Evolutionary conservation across 768 basidiomycete genomes (phyloP), one percentile per base, ranked within the genome.

Genomic region (Tylopilus plumbeoviolaceoides): DNA sequence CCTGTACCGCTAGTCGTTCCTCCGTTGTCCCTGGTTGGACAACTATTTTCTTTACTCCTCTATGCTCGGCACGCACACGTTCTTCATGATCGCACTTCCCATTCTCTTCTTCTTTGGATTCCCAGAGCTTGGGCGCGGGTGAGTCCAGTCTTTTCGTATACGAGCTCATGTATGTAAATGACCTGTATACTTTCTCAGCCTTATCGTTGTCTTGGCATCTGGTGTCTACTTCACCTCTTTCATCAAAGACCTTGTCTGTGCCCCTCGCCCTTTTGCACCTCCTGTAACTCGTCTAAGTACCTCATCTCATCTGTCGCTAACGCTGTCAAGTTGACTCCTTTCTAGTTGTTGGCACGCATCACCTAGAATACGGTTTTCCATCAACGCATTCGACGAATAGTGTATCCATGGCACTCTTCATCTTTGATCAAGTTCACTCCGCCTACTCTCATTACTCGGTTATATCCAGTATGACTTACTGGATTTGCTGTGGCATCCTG

Each of bases 351-450:
- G 86, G 89, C 14, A 79, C 74, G 1, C 89, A 91, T 62, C 89
- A 92, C 59, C 77, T 91, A 3, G 93, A 95, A 72, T 95, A 95
- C 60, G 95, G 95, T 21, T 95, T 98, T 64, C 95, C 94, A 0
- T 95, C 93, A 0, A 97, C 95, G 0, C 95, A 99, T 63, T 89
- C 91, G 2, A 91, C 94, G 8, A 95, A 97, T 68, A 82, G 84
- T 49, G 79, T 93, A 47, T 95, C 91, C 25, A 89, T 97, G 62
- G 92, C 92, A 0, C 78, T 98, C 4, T 91, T 90, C 70, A 75
- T 91, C 55, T 85, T 79, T 56, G 70, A 80, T 4, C 75, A 83
- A 41, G 64, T 84, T 47, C 78, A 84, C 63, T 70, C 71, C n/a
- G 75, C 83, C 38, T 75, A 80, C 21, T 18, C 63, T 9, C 54